A percentile compares a stretch with the other conserved stretches of the same genome.
phyloP scores from a whole-genome alignment of 352 stramenopile species.

The Chloridella minuta region DNA sequence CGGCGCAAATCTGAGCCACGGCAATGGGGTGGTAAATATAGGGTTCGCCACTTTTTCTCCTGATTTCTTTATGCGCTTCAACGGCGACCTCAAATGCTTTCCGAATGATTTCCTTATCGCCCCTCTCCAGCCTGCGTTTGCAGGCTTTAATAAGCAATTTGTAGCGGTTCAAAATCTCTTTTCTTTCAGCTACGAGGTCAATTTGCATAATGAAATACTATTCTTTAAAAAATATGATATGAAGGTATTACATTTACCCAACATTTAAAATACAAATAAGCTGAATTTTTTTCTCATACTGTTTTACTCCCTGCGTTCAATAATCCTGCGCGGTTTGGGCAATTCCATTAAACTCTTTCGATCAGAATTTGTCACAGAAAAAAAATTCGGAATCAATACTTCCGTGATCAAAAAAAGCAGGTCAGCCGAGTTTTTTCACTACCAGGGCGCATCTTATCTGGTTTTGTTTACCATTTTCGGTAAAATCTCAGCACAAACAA shows the following conservation, averaged over 20 bases:
- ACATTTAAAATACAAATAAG: neutral
- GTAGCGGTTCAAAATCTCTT: neutral
- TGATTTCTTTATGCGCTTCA: slow-evolving; percentile 30
- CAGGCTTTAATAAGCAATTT: neutral
- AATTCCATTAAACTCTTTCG: neutral
- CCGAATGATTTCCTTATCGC: slow-evolving; percentile 25
- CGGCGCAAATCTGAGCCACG: slow-evolving; percentile 28
- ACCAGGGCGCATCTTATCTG: neutral
- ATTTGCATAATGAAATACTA: neutral
- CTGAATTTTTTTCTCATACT: neutral
- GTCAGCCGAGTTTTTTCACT: neutral
- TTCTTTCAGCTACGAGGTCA: neutral
- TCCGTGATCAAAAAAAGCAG: neutral
- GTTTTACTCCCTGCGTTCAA: neutral
- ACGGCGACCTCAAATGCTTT: slow-evolving; percentile 31
- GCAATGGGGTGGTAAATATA: slow-evolving; percentile 44
- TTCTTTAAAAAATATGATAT: neutral
- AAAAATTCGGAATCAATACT: neutral
- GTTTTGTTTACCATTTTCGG: neutral
- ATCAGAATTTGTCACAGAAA: neutral
- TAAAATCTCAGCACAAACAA: neutral
- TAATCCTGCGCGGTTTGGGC: neutral
- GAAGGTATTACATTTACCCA: neutral
- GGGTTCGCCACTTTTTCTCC: slow-evolving; percentile 34
- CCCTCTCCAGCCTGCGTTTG: neutral